Percentiles rank a stretch among this genome's conserved stretches.
These are phyloP conservation scores for Mycosphaerella arachidis DNA, from an alignment of 2,329 filamentous ascomycete genomes.

Conservation along the genomic window DNA sequence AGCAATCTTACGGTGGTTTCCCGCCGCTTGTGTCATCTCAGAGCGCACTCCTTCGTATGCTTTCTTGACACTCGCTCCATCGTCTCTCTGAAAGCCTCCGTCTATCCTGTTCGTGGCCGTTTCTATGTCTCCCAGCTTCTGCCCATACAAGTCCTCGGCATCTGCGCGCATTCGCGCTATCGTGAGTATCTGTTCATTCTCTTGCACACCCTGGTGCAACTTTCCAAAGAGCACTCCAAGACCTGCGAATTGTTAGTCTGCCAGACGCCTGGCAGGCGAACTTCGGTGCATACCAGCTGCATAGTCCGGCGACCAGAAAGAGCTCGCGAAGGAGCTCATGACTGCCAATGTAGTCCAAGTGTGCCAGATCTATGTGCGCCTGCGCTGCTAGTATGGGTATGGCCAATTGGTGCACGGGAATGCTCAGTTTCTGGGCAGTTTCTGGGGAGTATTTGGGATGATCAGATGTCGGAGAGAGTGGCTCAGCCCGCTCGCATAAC, in stretches of 20 bases:
- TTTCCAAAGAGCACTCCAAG: slow-evolving; percentile 93
- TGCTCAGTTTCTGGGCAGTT: background rate
- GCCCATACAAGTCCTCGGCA: slow-evolving; percentile 85
- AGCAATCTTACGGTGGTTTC: slow-evolving; percentile 90
- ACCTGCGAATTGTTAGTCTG: slow-evolving; percentile 39
- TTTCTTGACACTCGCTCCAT: slow-evolving; percentile 94
- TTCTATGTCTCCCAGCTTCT: slow-evolving; percentile 74
- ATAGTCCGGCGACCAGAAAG: slow-evolving; percentile 98
- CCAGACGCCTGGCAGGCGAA: slow-evolving; percentile 1
- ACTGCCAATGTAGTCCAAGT: slow-evolving; percentile 12
- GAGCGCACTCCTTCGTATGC: slow-evolving; percentile 89
- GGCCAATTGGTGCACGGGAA: background rate
- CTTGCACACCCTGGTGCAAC: slow-evolving; percentile 90
- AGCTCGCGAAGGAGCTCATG: slow-evolving; percentile 89
- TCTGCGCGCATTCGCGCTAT: slow-evolving; percentile 92
- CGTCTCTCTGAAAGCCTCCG: slow-evolving; percentile 83
- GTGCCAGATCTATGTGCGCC: slow-evolving; percentile 2
- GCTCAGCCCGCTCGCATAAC: background rate
- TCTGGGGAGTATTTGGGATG: too few species aligned
- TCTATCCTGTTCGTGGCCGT: slow-evolving; percentile 74
- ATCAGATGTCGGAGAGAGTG: too few species aligned
- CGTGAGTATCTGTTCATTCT: slow-evolving; percentile 90
- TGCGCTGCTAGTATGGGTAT: slow-evolving; percentile 1
- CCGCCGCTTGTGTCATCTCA: slow-evolving; percentile 87
- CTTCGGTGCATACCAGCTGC: slow-evolving; percentile 63